phyloP scores from a whole-genome alignment of 352 stramenopile species.

The Phytophthora megakarya region DNA sequence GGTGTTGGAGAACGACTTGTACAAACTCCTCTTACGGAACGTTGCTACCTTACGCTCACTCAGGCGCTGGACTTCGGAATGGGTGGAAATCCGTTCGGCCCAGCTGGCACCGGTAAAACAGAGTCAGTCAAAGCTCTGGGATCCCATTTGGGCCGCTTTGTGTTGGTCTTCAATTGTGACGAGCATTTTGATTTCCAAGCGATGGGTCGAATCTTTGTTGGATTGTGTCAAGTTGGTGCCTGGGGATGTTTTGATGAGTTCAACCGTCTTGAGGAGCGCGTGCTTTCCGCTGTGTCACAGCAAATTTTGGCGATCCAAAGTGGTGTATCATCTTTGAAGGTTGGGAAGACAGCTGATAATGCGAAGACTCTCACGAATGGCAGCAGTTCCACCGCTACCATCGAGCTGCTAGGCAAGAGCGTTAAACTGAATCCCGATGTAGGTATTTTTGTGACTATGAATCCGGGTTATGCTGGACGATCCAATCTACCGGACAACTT shows the following conservation, averaged over 20 bases:
- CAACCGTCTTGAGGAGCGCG: constrained; percentile 99
- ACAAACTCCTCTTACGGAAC: constrained; percentile 99
- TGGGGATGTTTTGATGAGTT: constrained; percentile 99
- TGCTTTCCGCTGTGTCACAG: constrained; percentile 99
- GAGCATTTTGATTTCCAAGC: constrained; percentile 99
- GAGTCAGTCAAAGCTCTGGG: constrained; percentile 99
- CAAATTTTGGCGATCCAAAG: constrained; percentile 99
- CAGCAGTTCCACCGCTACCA: constrained; percentile 48
- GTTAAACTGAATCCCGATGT: constrained; percentile 97
- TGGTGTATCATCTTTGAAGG: constrained; percentile 91
- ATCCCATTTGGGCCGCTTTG: constrained; percentile 98
- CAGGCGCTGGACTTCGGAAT: constrained; percentile 99
- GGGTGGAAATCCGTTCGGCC: constrained; percentile 98
- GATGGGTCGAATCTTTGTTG: constrained; percentile 99
- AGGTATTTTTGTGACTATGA: constrained; percentile 99
- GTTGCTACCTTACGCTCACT: constrained; percentile 99
- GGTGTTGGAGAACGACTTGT: constrained; percentile 99
- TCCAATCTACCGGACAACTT: constrained; percentile 98
- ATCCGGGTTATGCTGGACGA: constrained; percentile 99
- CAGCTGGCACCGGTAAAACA: constrained; percentile 99
- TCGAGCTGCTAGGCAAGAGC: constrained; percentile 96
- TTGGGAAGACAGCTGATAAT: constrained; percentile 45
- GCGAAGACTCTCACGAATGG: constrained; percentile 28
- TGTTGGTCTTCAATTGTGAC: constrained; percentile 99
- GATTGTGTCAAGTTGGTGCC: constrained; percentile 98